Percentiles rank a stretch among this genome's conserved stretches.
phyloP scores from a whole-genome alignment of 2,329 filamentous ascomycete genomes.

The Gnomoniopsis sp. region DNA sequence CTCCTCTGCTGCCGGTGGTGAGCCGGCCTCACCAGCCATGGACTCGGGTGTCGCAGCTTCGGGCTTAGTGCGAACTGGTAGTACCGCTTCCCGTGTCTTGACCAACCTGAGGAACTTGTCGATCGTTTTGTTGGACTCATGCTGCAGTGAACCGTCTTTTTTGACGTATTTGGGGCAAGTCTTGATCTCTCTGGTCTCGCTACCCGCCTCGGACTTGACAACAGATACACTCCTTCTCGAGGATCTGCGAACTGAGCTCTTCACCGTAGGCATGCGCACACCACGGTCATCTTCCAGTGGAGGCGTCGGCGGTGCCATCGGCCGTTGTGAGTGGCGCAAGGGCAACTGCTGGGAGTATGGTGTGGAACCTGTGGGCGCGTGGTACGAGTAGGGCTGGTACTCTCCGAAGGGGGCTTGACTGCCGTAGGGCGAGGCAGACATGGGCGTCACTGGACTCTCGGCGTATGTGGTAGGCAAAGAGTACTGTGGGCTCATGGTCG shows the following conservation, averaged over 20 bases:
- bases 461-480: constrained; percentile 42
- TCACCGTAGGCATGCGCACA: constrained; percentile 25
- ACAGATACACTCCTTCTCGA: constrained; percentile 32
- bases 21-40: too few relatives aligned
- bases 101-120: constrained; percentile 13
- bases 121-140: constrained; percentile 7
- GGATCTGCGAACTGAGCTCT: constrained; percentile 29
- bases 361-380: constrained; percentile 23
- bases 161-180: constrained; percentile 12
- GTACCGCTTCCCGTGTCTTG: neutral
- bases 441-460: constrained; percentile 38
- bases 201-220: constrained; percentile 19
- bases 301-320: constrained; percentile 20
- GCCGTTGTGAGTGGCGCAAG: neutral
- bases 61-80: neutral
- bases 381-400: constrained; percentile 39
- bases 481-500: constrained; percentile 44
- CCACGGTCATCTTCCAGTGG: constrained; percentile 27
- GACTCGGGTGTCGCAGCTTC: neutral
- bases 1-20: constrained; percentile 5
- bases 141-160: constrained; percentile 12
- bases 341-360: constrained; percentile 27
- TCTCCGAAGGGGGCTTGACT: constrained; percentile 37
- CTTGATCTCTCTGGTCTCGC: constrained; percentile 10
- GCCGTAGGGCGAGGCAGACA: constrained; percentile 41